phyloP scores from a whole-genome alignment of 352 stramenopile species.

The Phytophthora crassamura region DNA sequence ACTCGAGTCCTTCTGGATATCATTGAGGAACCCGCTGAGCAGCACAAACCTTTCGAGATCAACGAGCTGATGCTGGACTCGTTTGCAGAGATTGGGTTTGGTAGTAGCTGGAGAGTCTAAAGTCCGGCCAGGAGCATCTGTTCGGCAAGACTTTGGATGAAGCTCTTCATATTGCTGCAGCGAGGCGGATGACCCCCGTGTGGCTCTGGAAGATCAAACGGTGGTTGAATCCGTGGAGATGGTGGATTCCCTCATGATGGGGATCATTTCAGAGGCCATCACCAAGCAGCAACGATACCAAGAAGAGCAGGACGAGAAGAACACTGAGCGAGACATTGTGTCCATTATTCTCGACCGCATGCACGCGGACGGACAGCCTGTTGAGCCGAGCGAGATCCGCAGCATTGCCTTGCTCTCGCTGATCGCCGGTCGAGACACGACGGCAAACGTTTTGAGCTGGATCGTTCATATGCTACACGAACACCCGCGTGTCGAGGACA shows the following conservation, averaged over 20 bases:
- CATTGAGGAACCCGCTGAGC: neutral
- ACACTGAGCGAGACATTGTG: slow-evolving; percentile 5
- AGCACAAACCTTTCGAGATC: slow-evolving; percentile 19
- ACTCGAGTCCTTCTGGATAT: neutral
- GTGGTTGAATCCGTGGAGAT: slow-evolving; percentile 19
- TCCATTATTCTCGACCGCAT: slow-evolving; percentile 13
- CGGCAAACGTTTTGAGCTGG: slow-evolving; percentile 20
- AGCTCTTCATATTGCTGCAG: slow-evolving; percentile 20
- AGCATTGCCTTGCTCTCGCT: slow-evolving; percentile 4
- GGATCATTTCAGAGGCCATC: slow-evolving; percentile 15
- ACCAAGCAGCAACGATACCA: neutral
- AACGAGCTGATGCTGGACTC: slow-evolving; percentile 45
- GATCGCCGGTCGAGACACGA: slow-evolving; percentile 12
- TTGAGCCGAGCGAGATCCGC: slow-evolving; percentile 6
- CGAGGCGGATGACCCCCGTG: slow-evolving; percentile 27
- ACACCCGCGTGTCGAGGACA: slow-evolving; percentile 22
- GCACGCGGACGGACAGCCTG: neutral
- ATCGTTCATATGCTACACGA: slow-evolving; percentile 20
- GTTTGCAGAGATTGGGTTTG: slow-evolving; percentile 66
- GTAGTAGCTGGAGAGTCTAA: slow-evolving; percentile 36
- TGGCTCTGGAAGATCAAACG: slow-evolving; percentile 48
- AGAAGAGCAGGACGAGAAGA: neutral
- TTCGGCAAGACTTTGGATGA: slow-evolving; percentile 55
- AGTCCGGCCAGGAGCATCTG: slow-evolving; percentile 32
- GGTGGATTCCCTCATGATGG: slow-evolving; percentile 28